These are phyloP conservation scores for Glycyrrhiza uralensis DNA, from an alignment of 306 rosid genomes.

Conservation along the genomic window DNA sequence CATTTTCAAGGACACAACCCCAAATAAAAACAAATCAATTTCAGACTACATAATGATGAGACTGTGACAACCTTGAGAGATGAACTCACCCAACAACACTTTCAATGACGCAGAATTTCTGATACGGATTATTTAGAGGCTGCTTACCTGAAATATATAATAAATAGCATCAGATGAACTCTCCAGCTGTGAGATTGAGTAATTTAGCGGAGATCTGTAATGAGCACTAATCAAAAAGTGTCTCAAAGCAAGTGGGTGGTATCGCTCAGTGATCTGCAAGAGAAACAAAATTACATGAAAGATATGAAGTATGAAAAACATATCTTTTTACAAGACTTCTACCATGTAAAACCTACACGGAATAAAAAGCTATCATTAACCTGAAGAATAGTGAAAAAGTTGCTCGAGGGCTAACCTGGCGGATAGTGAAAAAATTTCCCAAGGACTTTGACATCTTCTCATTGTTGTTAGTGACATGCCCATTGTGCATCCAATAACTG, in stretches of 20 bases:
- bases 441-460: conserved; percentile 95
- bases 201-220: conserved; percentile 81
- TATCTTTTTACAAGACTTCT: conserved; percentile 15
- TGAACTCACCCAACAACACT: conserved; percentile 1
- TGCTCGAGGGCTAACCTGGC: conserved; percentile 51
- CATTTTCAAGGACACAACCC: neutral
- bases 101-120: conserved; percentile 15
- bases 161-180: conserved; percentile 77
- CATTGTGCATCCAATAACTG: conserved; percentile 93
- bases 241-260: conserved; percentile 89
- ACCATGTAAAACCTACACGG: conserved; percentile 10
- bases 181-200: conserved; percentile 71
- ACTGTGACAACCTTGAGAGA: conserved; percentile 11
- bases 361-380: conserved; percentile 1
- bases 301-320: neutral
- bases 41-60: neutral
- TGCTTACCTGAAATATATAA: conserved; percentile 75
- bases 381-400: neutral
- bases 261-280: conserved; percentile 68
- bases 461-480: conserved; percentile 87
- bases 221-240: conserved; percentile 81
- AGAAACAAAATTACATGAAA: conserved; percentile 2
- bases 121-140: conserved; percentile 11
- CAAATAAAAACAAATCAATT: neutral
- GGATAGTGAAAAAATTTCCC: conserved; percentile 95